A percentile compares a stretch with the other conserved stretches of the same genome.
Evolutionary conservation across 2,329 filamentous ascomycete species (phyloP).

Genomic region (Septoria linicola): DNA sequence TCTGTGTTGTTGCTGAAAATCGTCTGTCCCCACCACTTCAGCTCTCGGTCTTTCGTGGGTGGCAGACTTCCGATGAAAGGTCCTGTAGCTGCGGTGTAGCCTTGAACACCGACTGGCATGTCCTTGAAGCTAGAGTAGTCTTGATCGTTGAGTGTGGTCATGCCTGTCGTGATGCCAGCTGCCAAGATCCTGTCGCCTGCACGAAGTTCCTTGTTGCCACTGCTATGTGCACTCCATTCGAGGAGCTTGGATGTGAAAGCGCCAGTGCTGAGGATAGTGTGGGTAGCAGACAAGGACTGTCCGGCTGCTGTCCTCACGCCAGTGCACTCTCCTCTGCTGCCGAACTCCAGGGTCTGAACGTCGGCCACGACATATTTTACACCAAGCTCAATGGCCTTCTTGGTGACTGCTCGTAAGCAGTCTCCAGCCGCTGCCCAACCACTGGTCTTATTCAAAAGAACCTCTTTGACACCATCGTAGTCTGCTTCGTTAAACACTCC

Average conservation of each 20-base stretch:
- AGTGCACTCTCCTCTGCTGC: slow-evolving; percentile 39
- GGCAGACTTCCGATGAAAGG: slow-evolving; percentile 60
- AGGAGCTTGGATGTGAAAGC: slow-evolving; percentile 46
- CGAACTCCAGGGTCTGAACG: slow-evolving; percentile 50
- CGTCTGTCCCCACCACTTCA: slow-evolving; percentile 63
- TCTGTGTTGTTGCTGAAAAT: slow-evolving; percentile 60
- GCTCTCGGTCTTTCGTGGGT: slow-evolving; percentile 46
- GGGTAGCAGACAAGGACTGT: slow-evolving; percentile 37
- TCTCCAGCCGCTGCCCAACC: slow-evolving; percentile 66
- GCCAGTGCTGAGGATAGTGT: slow-evolving; percentile 44
- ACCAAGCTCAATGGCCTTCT: slow-evolving; percentile 53
- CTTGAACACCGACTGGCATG: slow-evolving; percentile 50
- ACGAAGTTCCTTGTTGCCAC: slow-evolving; percentile 50
- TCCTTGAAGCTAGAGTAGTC: slow-evolving; percentile 41
- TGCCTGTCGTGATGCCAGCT: slow-evolving; percentile 53
- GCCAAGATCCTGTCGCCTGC: slow-evolving; percentile 56
- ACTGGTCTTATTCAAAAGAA: slow-evolving; percentile 60
- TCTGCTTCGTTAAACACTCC: slow-evolving; percentile 62
- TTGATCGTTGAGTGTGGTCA: slow-evolving; percentile 46
- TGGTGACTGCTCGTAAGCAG: slow-evolving; percentile 55
- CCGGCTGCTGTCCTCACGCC: slow-evolving; percentile 44
- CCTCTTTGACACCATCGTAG: slow-evolving; percentile 58
- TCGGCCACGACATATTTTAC: slow-evolving; percentile 60
- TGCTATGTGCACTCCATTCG: slow-evolving; percentile 51
- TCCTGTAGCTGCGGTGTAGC: slow-evolving; percentile 39